Base-by-base conservation (phyloP, 352 stramenopile species). In the Phytophthora capsici region DNA sequence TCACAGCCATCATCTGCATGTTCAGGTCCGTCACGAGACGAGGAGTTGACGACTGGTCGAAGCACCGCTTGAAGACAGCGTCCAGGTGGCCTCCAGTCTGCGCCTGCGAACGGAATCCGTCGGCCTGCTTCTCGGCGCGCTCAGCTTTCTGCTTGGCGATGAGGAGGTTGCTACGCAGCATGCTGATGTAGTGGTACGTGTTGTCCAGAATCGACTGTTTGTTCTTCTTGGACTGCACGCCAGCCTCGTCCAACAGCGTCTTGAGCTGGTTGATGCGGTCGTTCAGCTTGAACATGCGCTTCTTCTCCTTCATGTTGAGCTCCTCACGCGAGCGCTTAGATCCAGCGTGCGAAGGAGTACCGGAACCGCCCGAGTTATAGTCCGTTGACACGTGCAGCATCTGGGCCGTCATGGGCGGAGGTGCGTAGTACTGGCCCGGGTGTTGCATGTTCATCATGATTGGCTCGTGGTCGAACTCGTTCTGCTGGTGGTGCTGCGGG, bases 201-300 rank as follows among this genome's bases (percentile, higher is more conserved):
- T 90, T 90, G 62, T 88, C 79, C 41, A 90, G 56, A 37, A 90
- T 87, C 43, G 79, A 89, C 72, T 90, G 80, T 50, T 90, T 90
- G 69, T 90, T 88, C 55, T 88, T 90, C 77, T 90, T 90, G 37
- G 71, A 80, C 51, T 83, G 75, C 32, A 90, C 76, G 2, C 81
- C 81, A 3, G 81, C 81, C 26, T 88, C 77, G 50, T 85, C 77
- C 13, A 85, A 68, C 32, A 87, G 50, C 3, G 73, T 60, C 65
- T 90, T 91, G 26, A 92, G 75, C 60, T 89, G 73, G 48, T 80
- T 89, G 65, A 94, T 94, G 53, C 82, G 84, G 63, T 94, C 83
- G 61, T 94, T 94, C 5, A 94, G 77, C 73, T 94, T 94, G 70
- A 91, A 92, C 85, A 94, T 92, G 64, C 85, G 83, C 73, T 92